Percentiles rank a stretch among this genome's conserved stretches.
Conservation (phyloP, 2,329 filamentous ascomycete species). For the Colletotrichum ledebouriae region DNA sequence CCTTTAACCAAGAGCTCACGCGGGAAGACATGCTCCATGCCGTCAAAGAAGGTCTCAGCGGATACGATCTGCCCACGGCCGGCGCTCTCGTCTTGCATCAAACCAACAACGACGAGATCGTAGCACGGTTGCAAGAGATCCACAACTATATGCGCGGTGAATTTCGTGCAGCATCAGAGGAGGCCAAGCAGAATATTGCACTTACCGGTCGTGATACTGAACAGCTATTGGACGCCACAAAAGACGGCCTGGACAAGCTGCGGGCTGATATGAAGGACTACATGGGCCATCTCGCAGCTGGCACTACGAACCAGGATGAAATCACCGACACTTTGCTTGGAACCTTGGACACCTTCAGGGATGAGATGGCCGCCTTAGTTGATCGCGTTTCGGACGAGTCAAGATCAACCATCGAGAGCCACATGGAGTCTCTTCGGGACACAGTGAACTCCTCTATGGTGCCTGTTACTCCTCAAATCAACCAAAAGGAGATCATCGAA, state of each 20-base stretch:
- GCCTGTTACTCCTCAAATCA: constrained; percentile 66
- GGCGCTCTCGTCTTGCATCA: constrained; percentile 57
- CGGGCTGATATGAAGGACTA: constrained; percentile 85
- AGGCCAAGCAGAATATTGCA: constrained; percentile 82
- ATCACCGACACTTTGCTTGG: constrained; percentile 77
- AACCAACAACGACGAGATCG: constrained; percentile 63
- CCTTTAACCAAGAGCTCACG: constrained; percentile 66
- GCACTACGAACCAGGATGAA: constrained; percentile 80
- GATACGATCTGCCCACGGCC: constrained; percentile 61
- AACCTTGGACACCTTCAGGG: constrained; percentile 75
- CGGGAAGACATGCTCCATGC: constrained; percentile 74
- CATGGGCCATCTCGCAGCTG: constrained; percentile 75
- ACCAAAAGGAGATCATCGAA: constrained; percentile 77
- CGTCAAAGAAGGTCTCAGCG: constrained; percentile 70
- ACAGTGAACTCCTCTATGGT: constrained; percentile 79
- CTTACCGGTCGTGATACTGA: constrained; percentile 86
- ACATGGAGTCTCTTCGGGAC: constrained; percentile 86
- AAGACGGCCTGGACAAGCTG: constrained; percentile 86
- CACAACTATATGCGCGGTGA: constrained; percentile 71
- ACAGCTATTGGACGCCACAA: constrained; percentile 88
- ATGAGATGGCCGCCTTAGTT: constrained; percentile 76
- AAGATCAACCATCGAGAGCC: constrained; percentile 80
- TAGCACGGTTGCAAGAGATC: constrained; percentile 74
- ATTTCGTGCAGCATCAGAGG: constrained; percentile 71
- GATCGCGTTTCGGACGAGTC: constrained; percentile 62